Evolutionary conservation across 176 grass and related monocot species (phyloP), one percentile per base, ranked within the genome.

Genomic region (Oryza australiensis): DNA sequence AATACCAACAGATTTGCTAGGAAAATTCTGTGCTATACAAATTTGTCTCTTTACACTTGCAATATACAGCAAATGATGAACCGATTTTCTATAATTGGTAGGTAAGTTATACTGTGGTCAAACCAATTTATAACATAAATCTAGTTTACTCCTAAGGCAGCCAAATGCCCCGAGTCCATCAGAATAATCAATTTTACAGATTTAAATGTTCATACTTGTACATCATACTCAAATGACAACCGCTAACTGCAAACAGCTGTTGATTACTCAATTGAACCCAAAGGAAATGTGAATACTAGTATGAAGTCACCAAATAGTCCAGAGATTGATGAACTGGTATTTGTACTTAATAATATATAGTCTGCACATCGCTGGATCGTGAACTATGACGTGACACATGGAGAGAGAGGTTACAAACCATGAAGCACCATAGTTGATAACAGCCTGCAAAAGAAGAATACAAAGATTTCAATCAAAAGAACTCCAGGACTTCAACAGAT

Each of bases 381-480:
- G 40, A 74, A 73, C 27, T 72, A 70, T 16, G 27, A 43, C 82
- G 51, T 1, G 26, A 71, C 45, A 65, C 38, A 67, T 35, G 48
- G 66, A 18, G 68, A 81, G 45, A 82, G 59, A 8, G 11, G 49
- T 27, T 33, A 70, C 92, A 86, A 89, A 98, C 95, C 90, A 98
- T 84, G 90, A 95, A 68, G 95, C 86, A 18, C 90, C 95, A 77
- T 91, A 95, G 55, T 93, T 88, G 45, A 95, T 69, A 59, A 98
- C 86, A 12, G 79, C 90, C 95, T 98, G 77, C 86, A 91, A 87
- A 37, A 76, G 60, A 51, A 75, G 2, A 87, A 70, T 38, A 27
- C 70, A 62, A 66, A 85, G 7, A 77, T 72, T 63, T 62, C 41
- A 42, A 84, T 80, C 46, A 83, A 75, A 73, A 74, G 51, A 81